Conservation (phyloP, 306 rosid genomes). For the Prunus mongolica region DNA sequence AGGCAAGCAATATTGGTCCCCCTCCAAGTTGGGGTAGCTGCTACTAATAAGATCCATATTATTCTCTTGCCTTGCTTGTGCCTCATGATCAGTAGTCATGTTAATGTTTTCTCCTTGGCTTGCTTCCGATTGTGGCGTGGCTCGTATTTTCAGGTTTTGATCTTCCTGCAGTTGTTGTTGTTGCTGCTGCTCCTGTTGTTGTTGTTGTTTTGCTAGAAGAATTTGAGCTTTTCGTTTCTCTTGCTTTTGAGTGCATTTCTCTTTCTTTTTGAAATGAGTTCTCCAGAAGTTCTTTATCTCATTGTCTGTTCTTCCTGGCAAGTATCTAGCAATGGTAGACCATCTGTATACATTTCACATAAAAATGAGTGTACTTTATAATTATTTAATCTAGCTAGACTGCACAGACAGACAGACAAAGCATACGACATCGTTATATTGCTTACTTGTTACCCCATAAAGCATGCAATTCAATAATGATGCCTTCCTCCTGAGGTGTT, state of each 20-base stretch:
- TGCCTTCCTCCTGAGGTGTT: conserved; percentile 60
- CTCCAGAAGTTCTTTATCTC: conserved; percentile 79
- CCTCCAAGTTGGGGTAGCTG: conserved; percentile 1
- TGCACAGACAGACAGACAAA: neutral
- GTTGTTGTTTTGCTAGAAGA: conserved; percentile 26
- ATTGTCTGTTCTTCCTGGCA: conserved; percentile 82
- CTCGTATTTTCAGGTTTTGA: neutral
- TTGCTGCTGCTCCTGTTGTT: neutral
- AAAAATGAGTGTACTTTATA: neutral
- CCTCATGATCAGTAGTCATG: neutral
- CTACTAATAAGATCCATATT: neutral
- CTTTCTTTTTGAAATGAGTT: conserved; percentile 59
- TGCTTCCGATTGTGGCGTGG: neutral
- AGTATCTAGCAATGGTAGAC: conserved; percentile 74
- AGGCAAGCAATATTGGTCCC: conserved; percentile 4
- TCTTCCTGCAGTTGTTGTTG: conserved; percentile 8
- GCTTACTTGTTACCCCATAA: conserved; percentile 70
- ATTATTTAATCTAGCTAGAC: neutral
- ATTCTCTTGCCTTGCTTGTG: neutral
- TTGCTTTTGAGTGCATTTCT: conserved; percentile 31
- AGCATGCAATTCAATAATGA: conserved; percentile 61
- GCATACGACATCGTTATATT: neutral
- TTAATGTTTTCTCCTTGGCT: neutral
- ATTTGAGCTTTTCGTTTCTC: conserved; percentile 27
- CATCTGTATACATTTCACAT: conserved; percentile 34